Percentiles rank a stretch among this genome's conserved stretches.
These are phyloP conservation scores for Globisporangium lucens DNA, from an alignment of 352 stramenopile species.

Conservation along the genomic window DNA sequence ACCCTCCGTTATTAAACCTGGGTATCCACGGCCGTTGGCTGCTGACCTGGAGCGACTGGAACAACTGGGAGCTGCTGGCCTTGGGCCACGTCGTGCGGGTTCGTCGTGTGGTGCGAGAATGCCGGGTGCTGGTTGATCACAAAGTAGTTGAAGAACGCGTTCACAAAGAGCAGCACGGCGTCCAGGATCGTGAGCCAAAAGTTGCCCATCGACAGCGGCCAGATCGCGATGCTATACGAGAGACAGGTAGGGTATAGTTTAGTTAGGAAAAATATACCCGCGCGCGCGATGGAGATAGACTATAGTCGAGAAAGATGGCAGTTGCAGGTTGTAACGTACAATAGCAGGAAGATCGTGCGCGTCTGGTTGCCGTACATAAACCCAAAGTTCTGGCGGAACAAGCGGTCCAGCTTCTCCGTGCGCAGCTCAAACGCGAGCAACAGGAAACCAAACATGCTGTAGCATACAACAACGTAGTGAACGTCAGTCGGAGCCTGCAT, in stretches of 20 bases:
- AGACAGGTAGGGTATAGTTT: not conserved
- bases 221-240: constrained; percentile 68
- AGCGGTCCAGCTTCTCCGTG: constrained; percentile 73
- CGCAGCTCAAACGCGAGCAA: constrained; percentile 82
- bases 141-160: constrained; percentile 91
- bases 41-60: too few relatives aligned
- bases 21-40: not conserved
- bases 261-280: not conserved
- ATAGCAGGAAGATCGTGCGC: constrained; percentile 84
- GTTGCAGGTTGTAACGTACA: constrained; percentile 46
- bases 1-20: constrained; percentile 1
- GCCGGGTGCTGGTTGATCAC: constrained; percentile 81
- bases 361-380: constrained; percentile 91
- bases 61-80: not conserved
- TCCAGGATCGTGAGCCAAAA: constrained; percentile 89
- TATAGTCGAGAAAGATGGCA: not conserved
- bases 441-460: constrained; percentile 75
- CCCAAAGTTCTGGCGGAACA: constrained; percentile 84
- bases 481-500: not conserved
- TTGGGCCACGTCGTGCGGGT: constrained; percentile 1
- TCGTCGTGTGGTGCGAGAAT: constrained; percentile 40
- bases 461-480: constrained; percentile 9
- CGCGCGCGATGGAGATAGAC: not conserved
- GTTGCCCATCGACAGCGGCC: constrained; percentile 87
- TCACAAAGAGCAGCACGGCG: constrained; percentile 84